phyloP scores from a whole-genome alignment of 2,329 filamentous ascomycete genomes.

The Aspergillus awamori region DNA sequence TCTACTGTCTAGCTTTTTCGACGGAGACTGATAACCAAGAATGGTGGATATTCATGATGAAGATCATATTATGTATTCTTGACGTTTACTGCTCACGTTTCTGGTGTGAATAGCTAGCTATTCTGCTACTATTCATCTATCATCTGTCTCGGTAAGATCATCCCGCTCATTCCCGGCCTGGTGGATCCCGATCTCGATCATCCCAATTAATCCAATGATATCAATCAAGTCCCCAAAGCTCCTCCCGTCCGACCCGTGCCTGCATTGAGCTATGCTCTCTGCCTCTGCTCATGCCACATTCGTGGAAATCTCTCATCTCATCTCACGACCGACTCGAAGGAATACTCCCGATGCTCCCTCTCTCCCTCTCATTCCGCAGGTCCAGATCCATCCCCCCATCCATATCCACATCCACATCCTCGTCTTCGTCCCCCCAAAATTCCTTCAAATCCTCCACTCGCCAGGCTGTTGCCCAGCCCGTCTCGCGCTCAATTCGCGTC shows the following conservation, averaged over 20 bases:
- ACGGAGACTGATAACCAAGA: too few species aligned
- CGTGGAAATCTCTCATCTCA: background rate
- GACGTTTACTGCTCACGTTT: too few species aligned
- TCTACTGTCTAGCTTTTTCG: too few species aligned
- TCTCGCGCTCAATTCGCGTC: slow-evolving; percentile 55
- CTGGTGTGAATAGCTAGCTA: too few species aligned
- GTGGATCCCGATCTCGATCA: background rate
- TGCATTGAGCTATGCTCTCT: too few species aligned
- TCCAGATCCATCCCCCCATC: slow-evolving; percentile 7
- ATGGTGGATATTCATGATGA: too few species aligned
- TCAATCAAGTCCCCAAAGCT: too few species aligned
- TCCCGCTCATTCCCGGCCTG: background rate
- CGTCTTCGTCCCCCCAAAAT: slow-evolving; percentile 52
- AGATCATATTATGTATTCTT: too few species aligned
- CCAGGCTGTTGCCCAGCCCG: slow-evolving; percentile 59
- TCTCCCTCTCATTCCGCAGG: background rate
- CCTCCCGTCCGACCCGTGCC: too few species aligned
- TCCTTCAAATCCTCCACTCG: slow-evolving; percentile 55
- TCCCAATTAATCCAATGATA: background rate
- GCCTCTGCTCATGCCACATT: too few species aligned
- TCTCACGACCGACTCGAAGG: background rate
- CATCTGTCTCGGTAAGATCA: background rate
- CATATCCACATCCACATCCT: slow-evolving; percentile 12
- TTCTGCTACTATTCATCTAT: too few species aligned
- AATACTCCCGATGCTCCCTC: background rate